These are phyloP conservation scores for Zymoseptoria passerinii DNA, from an alignment of 2,329 filamentous ascomycete species.

Conservation along the genomic window DNA sequence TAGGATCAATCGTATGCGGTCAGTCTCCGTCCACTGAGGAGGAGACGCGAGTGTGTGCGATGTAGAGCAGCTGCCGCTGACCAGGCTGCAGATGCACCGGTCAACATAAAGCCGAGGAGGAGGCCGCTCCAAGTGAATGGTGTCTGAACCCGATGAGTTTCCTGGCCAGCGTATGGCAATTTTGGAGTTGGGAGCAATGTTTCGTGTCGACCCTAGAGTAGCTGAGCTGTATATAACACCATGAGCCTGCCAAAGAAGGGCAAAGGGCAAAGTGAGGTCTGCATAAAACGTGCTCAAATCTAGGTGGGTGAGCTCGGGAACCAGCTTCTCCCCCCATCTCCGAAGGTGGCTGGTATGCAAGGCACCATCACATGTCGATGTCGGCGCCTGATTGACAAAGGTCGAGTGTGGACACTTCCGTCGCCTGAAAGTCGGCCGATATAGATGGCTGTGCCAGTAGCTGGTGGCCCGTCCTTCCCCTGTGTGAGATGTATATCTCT, in stretches of 20 bases:
- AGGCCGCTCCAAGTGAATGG: neutral
- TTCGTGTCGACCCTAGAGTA: neutral
- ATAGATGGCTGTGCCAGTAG: neutral
- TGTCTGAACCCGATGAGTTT: neutral
- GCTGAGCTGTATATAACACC: neutral
- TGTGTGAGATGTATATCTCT: neutral
- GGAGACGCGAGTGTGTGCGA: neutral
- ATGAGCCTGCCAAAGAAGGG: neutral
- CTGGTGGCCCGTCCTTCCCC: neutral
- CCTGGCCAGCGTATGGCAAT: neutral
- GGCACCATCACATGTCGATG: neutral
- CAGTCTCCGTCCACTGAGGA: neutral
- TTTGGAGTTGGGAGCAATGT: neutral
- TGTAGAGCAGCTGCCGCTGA: neutral
- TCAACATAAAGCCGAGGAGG: neutral
- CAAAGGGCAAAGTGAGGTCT: constrained; percentile 1
- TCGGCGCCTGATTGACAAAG: neutral
- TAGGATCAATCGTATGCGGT: neutral
- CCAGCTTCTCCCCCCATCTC: neutral
- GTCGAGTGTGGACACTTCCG: neutral
- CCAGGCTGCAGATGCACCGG: neutral
- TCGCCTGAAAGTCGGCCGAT: neutral
- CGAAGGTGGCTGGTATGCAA: neutral
- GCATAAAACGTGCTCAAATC: neutral
- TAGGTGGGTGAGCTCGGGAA: neutral